Evolutionary conservation across 2,329 filamentous ascomycete species (phyloP), one percentile per base, ranked within the genome.

Genomic region (Zasmidium angulare): DNA sequence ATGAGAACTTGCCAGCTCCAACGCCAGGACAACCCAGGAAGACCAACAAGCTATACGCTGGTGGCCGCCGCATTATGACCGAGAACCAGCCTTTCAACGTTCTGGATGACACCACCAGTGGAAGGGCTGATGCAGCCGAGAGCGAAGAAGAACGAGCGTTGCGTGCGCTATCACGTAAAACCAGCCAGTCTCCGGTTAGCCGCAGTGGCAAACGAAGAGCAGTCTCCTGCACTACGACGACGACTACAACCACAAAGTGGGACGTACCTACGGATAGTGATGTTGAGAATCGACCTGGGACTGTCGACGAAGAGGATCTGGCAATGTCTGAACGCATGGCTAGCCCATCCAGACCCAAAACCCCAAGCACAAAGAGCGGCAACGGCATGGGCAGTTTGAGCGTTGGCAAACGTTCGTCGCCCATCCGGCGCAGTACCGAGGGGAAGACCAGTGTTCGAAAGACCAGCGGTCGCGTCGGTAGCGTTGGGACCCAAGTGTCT

Each of bases 11-110:
- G 3, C 95, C 95, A 2, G 93, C 93, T 0, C 95, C 95, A 2
- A 99, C 95, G 3, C 95, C 95, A 0, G 95, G 95, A 1, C 95
- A 99, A 74, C 95, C 95, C 24, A 87, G 95, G 63, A 98, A 99
- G 81, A 89, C 89, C 17, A 88, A 87, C 65, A 87, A 91, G 58
- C 84, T 86, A 60, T 91, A 93, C 68, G 84, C 83, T 85, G 89
- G 11, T 90, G 89, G 11, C 90, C 93, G 75, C 78, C 86, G 70
- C 46, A 59, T 73, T 67, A 69, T 72, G 68, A 71, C 73, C 51
- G 66, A 75, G 70, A 81, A 80, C 55, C 77, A 79, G 29, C 72
- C 78, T 2, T 83, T 66, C 77, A 82, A 70, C 74, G 75, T 76
- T 63, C 84, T 70, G 55, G 76, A 78, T 19, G 82, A 87, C 59